Evolutionary conservation across 2,329 filamentous ascomycete genomes (phyloP).

Genomic region (Aspergillus ruber): DNA sequence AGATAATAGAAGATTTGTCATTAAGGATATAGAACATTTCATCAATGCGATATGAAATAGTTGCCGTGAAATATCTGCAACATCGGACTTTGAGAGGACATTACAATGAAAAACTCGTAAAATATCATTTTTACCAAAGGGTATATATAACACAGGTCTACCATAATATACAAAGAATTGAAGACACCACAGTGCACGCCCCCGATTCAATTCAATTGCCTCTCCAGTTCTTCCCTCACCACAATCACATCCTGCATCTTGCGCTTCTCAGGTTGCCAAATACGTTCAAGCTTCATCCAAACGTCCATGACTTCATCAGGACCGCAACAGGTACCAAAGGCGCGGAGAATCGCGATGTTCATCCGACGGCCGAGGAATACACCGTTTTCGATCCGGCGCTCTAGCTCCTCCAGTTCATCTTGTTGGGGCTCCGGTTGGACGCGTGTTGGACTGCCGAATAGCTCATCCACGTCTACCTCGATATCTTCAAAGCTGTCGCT

Average conservation of each 20-base stretch:
- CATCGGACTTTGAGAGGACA: background rate
- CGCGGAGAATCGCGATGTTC: constrained; percentile 33
- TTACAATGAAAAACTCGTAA: too few relatives aligned
- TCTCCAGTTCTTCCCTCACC: constrained; percentile 32
- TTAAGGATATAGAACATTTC: too few relatives aligned
- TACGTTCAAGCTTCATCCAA: constrained; percentile 34
- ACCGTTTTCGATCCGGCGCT: constrained; percentile 31
- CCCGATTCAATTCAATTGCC: constrained; percentile 22
- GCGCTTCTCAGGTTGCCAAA: constrained; percentile 34
- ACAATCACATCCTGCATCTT: constrained; percentile 30
- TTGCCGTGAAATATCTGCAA: too few relatives aligned
- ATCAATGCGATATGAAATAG: constrained; percentile 7
- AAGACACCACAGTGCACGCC: constrained; percentile 2
- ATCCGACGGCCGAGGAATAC: constrained; percentile 38
- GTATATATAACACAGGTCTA: constrained; percentile 13
- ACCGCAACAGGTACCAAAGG: constrained; percentile 33
- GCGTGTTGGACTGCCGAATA: constrained; percentile 6
- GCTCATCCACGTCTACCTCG: constrained; percentile 8
- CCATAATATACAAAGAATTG: constrained; percentile 21
- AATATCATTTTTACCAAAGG: constrained; percentile 6
- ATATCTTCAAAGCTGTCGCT: constrained; percentile 2
- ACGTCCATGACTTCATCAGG: constrained; percentile 31
- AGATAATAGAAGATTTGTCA: too few relatives aligned
- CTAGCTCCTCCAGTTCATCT: constrained; percentile 15
- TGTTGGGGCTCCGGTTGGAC: constrained; percentile 1